Percentiles rank a stretch among this genome's conserved stretches.
These are phyloP conservation scores for Peronosclerospora sorghi DNA, from an alignment of 352 stramenopile genomes.

Conservation along the genomic window DNA sequence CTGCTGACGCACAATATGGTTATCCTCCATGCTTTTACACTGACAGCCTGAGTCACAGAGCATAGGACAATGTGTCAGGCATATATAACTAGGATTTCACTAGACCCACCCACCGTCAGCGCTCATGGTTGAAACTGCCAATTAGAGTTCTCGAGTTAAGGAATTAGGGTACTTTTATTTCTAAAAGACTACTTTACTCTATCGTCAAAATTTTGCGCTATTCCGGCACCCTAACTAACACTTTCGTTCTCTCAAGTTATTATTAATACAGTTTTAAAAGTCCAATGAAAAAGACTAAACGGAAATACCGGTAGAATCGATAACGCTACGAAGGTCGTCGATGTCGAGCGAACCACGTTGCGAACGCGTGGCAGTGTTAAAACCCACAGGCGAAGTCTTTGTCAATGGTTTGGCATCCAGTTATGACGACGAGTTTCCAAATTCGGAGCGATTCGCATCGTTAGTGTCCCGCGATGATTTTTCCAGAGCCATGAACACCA, in stretches of 20 bases:
- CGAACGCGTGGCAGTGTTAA: conserved; percentile 34
- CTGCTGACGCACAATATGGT: conserved; percentile 21
- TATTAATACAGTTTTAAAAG: too few relatives aligned
- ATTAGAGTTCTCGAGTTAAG: conserved; percentile 12
- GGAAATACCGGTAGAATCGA: too few relatives aligned
- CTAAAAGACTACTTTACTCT: too few relatives aligned
- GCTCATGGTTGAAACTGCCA: conserved; percentile 22
- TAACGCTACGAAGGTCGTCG: neutral
- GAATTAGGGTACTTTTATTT: too few relatives aligned
- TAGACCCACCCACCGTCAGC: conserved; percentile 12
- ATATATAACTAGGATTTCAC: neutral
- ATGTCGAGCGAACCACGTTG: conserved; percentile 11
- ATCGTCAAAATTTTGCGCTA: too few relatives aligned
- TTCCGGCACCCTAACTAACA: too few relatives aligned
- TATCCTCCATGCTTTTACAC: conserved; percentile 21
- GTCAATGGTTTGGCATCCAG: conserved; percentile 65
- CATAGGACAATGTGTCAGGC: conserved; percentile 3
- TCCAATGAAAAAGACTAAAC: too few relatives aligned
- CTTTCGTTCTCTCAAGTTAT: too few relatives aligned
- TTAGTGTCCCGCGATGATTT: conserved; percentile 64
- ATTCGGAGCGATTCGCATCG: conserved; percentile 22
- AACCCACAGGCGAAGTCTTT: conserved; percentile 62
- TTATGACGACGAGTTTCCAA: conserved; percentile 68
- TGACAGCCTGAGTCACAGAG: conserved; percentile 14
- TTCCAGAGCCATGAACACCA: conserved; percentile 38